Conservation (phyloP, 2,329 filamentous ascomycete genomes). For the Phialophora expanda region DNA sequence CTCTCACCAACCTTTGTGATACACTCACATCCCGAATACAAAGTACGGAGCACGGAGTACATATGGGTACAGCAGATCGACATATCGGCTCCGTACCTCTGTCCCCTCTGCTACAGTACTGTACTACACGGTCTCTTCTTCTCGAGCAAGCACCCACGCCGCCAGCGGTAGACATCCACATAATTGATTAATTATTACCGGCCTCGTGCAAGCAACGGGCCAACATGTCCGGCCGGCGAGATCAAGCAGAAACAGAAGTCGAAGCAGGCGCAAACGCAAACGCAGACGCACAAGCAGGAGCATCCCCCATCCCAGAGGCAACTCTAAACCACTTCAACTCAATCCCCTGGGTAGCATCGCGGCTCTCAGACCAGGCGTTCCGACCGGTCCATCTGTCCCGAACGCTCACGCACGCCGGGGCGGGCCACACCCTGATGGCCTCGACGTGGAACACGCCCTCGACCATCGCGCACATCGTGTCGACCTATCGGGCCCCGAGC, state of each 20-base stretch:
- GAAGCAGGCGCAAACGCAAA: too few species aligned
- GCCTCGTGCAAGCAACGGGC: not conserved
- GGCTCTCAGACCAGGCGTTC: slow-evolving; percentile 41
- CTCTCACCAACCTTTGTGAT: not conserved
- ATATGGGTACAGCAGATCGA: not conserved
- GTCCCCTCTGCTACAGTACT: not conserved
- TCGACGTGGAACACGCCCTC: slow-evolving; percentile 36
- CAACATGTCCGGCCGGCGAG: not conserved
- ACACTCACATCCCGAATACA: too few species aligned
- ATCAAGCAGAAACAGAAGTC: not conserved
- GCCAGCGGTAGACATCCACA: not conserved
- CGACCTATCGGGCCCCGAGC: slow-evolving; percentile 22
- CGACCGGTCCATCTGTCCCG: slow-evolving; percentile 28
- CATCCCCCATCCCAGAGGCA: not conserved
- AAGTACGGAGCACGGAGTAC: too few species aligned
- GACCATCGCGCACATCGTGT: slow-evolving; percentile 32
- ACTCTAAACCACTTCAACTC: slow-evolving; percentile 37
- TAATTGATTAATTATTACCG: not conserved
- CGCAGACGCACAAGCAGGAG: not conserved
- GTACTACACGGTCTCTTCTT: not conserved
- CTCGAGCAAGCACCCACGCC: not conserved
- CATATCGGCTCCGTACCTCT: not conserved
- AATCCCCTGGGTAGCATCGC: slow-evolving; percentile 43
- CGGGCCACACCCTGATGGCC: slow-evolving; percentile 35
- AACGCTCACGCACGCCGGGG: slow-evolving; percentile 23